A percentile compares a stretch with the other conserved stretches of the same genome.
Conservation (phyloP, 2,329 filamentous ascomycete genomes). For the Cladosporium sp. region DNA sequence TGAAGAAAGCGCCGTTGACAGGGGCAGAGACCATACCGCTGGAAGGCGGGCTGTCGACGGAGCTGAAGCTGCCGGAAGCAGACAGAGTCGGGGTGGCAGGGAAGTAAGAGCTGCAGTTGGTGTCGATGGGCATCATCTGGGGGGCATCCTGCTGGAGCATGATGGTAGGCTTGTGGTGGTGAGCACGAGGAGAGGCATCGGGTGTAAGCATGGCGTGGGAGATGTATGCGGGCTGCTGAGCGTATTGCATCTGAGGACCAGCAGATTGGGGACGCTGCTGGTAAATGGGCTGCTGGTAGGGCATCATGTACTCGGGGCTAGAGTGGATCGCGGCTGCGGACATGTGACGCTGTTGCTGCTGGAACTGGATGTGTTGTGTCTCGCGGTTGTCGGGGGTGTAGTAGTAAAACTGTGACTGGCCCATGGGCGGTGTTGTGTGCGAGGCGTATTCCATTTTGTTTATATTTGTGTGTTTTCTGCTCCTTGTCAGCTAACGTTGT, state of each 20-base stretch:
- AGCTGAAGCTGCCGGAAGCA: slow-evolving; percentile 77
- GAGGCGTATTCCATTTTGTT: slow-evolving; percentile 35
- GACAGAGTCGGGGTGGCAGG: slow-evolving; percentile 86
- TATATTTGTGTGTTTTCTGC: slow-evolving; percentile 7
- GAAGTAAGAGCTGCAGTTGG: slow-evolving; percentile 68
- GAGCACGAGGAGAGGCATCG: slow-evolving; percentile 68
- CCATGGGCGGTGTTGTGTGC: slow-evolving; percentile 51
- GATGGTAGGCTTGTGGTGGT: slow-evolving; percentile 72
- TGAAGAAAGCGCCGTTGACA: slow-evolving; percentile 55
- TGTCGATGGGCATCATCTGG: slow-evolving; percentile 61
- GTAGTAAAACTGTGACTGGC: slow-evolving; percentile 78
- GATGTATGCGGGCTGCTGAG: slow-evolving; percentile 47
- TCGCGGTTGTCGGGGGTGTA: slow-evolving; percentile 63
- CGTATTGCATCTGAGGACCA: slow-evolving; percentile 31
- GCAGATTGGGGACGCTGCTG: slow-evolving; percentile 31
- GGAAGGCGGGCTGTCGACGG: slow-evolving; percentile 76
- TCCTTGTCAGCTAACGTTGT: neutral
- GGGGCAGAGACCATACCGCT: slow-evolving; percentile 79
- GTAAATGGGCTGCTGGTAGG: slow-evolving; percentile 50
- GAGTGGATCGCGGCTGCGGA: slow-evolving; percentile 42
- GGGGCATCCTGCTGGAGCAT: slow-evolving; percentile 55
- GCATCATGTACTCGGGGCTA: slow-evolving; percentile 43
- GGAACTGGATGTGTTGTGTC: slow-evolving; percentile 5
- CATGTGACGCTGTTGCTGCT: slow-evolving; percentile 47
- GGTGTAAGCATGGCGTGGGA: slow-evolving; percentile 66